Conservation (phyloP, 495 filamentous ascomycete genomes). For the Aspergillus steynii region DNA sequence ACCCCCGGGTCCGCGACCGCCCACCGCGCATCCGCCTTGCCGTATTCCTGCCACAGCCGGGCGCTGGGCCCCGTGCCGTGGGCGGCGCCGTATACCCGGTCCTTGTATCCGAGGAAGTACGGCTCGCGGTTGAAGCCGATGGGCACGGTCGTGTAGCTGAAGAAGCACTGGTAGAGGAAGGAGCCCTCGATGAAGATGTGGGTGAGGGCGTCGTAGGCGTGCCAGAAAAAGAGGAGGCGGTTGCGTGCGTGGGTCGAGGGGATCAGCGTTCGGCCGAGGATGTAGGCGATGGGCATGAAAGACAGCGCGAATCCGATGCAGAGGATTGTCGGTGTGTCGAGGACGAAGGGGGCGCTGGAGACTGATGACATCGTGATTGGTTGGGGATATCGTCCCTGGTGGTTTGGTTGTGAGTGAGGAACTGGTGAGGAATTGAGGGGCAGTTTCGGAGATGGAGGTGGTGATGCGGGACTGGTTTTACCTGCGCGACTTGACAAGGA, state of each 20-base stretch:
- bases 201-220: constrained; percentile 86
- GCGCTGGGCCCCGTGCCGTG: constrained; percentile 67
- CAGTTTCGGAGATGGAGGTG: not conserved
- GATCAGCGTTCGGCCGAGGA: constrained; percentile 44
- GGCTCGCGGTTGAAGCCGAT: constrained; percentile 40
- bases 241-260: constrained; percentile 46
- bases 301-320: constrained; percentile 53
- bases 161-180: constrained; percentile 92
- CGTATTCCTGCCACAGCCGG: constrained; percentile 89
- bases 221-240: constrained; percentile 90
- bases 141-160: constrained; percentile 58
- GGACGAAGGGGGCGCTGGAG: constrained; percentile 34
- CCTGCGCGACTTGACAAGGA: not conserved
- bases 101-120: constrained; percentile 52
- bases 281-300: constrained; percentile 55
- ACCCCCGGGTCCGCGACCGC: constrained; percentile 74
- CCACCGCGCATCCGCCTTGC: constrained; percentile 83
- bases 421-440: not conserved
- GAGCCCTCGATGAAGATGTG: constrained; percentile 87
- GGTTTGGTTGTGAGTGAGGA: not conserved
- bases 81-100: constrained; percentile 69
- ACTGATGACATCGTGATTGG: not conserved
- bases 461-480: not conserved
- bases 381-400: not conserved
- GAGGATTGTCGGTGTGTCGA: constrained; percentile 51